A percentile compares a stretch with the other conserved stretches of the same genome.
Evolutionary conservation across 2,329 filamentous ascomycete species (phyloP).

Genomic region (Talaromyces sp.): DNA sequence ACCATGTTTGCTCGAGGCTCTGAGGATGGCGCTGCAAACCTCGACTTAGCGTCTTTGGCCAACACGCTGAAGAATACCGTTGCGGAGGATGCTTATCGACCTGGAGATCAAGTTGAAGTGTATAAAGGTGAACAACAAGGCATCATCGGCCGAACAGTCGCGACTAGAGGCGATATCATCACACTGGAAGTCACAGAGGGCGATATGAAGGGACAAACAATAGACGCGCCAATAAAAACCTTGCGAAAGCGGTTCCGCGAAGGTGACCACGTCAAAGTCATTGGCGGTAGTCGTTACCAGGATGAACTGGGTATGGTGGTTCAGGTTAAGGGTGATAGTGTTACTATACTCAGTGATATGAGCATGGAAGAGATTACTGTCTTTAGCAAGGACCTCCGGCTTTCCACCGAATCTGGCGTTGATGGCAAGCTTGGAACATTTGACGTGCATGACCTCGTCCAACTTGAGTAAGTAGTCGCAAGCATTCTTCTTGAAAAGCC

Average conservation of each 20-base stretch:
- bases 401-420: constrained; percentile 86
- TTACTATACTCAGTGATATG: constrained; percentile 89
- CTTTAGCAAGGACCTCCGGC: constrained; percentile 92
- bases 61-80: constrained; percentile 83
- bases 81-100: constrained; percentile 75
- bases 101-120: constrained; percentile 94
- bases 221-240: constrained; percentile 88
- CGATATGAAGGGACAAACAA: constrained; percentile 71
- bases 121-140: constrained; percentile 94
- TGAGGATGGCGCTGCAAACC: constrained; percentile 87
- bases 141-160: constrained; percentile 76
- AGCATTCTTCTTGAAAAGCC: background rate
- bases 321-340: constrained; percentile 83
- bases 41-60: constrained; percentile 86
- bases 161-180: constrained; percentile 87
- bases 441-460: constrained; percentile 87
- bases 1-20: constrained; percentile 85
- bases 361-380: constrained; percentile 92
- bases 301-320: constrained; percentile 98
- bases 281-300: constrained; percentile 86
- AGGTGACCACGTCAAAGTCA: constrained; percentile 98
- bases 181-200: constrained; percentile 81
- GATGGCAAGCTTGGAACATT: constrained; percentile 79
- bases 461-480: constrained; percentile 63
- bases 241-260: constrained; percentile 87